Conservation (phyloP, 768 basidiomycete species). For the Hysterangium stoloniferum region DNA sequence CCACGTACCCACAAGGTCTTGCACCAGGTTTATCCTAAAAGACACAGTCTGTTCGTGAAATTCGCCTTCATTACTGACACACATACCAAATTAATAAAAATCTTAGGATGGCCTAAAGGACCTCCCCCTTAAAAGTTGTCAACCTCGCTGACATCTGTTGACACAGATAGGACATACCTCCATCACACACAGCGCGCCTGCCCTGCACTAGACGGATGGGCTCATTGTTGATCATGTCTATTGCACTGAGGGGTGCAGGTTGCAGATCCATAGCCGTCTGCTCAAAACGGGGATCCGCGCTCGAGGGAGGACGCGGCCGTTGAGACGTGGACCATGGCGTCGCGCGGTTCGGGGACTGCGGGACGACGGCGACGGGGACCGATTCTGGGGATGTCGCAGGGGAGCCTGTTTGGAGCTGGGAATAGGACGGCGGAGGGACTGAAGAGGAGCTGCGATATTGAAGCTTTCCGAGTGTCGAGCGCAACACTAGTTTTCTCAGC, state of each 20-base stretch:
- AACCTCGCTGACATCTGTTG: slow-evolving; percentile 5
- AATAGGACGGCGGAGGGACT: slow-evolving; percentile 2
- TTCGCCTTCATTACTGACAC: neutral
- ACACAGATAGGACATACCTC: slow-evolving; percentile 55
- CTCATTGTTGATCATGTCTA: slow-evolving; percentile 82
- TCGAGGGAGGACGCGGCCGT: slow-evolving; percentile 51
- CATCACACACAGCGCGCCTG: slow-evolving; percentile 88
- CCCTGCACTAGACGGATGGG: slow-evolving; percentile 76
- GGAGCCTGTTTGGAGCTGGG: slow-evolving; percentile 14
- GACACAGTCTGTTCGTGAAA: neutral
- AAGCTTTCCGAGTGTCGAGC: neutral
- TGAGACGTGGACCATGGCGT: slow-evolving; percentile 84
- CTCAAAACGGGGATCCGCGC: slow-evolving; percentile 78
- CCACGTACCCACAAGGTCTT: slow-evolving; percentile 80
- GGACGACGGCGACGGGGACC: slow-evolving; percentile 28
- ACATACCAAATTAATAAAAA: slow-evolving; percentile 90
- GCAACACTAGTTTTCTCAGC: too few species aligned
- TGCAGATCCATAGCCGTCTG: slow-evolving; percentile 85
- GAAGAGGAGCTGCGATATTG: neutral
- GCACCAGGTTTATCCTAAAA: slow-evolving; percentile 83
- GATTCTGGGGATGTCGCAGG: slow-evolving; percentile 21
- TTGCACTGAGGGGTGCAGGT: slow-evolving; percentile 83
- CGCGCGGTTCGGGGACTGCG: slow-evolving; percentile 80
- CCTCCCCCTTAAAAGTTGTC: slow-evolving; percentile 62
- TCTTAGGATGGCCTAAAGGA: slow-evolving; percentile 92